These are phyloP conservation scores for Debaryomyces sp. DNA, from an alignment of 1,139 yeast species.

Conservation along the genomic window DNA sequence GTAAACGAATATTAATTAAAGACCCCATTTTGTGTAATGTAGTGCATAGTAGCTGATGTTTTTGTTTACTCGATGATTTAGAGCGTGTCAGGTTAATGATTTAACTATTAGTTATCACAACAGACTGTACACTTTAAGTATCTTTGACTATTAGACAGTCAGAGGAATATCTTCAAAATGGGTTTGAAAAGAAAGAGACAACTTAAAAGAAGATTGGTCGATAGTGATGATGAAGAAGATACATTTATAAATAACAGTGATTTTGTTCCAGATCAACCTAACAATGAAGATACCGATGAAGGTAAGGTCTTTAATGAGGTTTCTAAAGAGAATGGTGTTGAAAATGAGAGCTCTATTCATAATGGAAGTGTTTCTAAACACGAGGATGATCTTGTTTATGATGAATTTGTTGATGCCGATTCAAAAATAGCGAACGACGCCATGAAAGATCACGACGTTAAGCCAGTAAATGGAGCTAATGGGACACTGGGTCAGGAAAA, in stretches of 20 bases:
- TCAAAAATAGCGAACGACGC: neutral
- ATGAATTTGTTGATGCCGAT: conserved; percentile 6
- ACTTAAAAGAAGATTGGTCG: conserved; percentile 10
- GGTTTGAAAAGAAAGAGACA: conserved; percentile 23
- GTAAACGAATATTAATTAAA: neutral
- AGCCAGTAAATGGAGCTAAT: neutral
- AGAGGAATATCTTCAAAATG: neutral
- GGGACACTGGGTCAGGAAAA: conserved; percentile 8
- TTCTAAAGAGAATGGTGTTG: neutral
- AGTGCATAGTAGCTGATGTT: neutral
- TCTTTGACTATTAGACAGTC: neutral
- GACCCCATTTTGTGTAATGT: conserved; percentile 7
- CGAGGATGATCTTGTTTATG: neutral
- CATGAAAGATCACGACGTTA: neutral
- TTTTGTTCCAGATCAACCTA: conserved; percentile 15
- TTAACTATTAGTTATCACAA: neutral
- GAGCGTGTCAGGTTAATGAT: conserved; percentile 3
- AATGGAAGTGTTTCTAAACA: neutral
- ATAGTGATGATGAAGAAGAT: conserved; percentile 23
- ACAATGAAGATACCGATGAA: conserved; percentile 10
- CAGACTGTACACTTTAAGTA: neutral
- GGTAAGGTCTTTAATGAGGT: neutral
- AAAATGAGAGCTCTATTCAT: neutral
- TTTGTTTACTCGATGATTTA: conserved; percentile 5
- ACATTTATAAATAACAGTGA: conserved; percentile 49